Evolutionary conservation across 257 asterid genomes (phyloP), one percentile per base, ranked within the genome.

Genomic region (Solanum corneliomulleri): DNA sequence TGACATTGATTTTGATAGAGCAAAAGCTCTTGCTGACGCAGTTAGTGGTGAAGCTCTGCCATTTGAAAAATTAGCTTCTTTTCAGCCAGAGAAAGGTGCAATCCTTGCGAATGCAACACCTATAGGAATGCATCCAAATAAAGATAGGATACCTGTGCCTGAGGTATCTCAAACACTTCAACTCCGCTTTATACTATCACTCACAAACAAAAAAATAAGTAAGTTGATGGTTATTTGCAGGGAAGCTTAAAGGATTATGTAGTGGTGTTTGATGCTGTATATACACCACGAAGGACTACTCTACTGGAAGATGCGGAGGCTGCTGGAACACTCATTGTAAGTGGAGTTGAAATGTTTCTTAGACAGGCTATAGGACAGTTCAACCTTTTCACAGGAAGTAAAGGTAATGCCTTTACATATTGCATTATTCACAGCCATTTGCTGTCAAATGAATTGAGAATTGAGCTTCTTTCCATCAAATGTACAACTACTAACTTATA

Each of bases 71-170:
- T 80, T 94, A 77, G 39, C 25, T 74, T 82, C 77, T 85, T 94
- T 94, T 89, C 86, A 88, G 45, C 97, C 97, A 0, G 94, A 94
- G 85, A 89, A 90, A 83, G 95, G 93, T 70, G 90, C 97, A 12
- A 90, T 94, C 86, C 94, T 94, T 56, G 95, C 95, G 81, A 94
- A 94, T 88, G 97, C 97, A 29, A 94, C 97, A 7, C 97, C 97
- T 82, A 25, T 94, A 68, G 97, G 95, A 91, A 94, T 94, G 97
- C 90, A 94, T 89, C 97, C 97, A 20, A 91, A 93, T 35, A 89
- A 64, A 49, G 90, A 92, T 13, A 88, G 94, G 69, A 92, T 94
- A 68, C 95, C 95, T 23, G 93, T 94, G 82, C 80, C 89, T 2
- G 85, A 93, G 95, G 93, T 91, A 85, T 62, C 41, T 25, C 29